These are phyloP conservation scores for Plasmodium berghei DNA, from an alignment of 169 alveolate species.

Conservation along the genomic window DNA sequence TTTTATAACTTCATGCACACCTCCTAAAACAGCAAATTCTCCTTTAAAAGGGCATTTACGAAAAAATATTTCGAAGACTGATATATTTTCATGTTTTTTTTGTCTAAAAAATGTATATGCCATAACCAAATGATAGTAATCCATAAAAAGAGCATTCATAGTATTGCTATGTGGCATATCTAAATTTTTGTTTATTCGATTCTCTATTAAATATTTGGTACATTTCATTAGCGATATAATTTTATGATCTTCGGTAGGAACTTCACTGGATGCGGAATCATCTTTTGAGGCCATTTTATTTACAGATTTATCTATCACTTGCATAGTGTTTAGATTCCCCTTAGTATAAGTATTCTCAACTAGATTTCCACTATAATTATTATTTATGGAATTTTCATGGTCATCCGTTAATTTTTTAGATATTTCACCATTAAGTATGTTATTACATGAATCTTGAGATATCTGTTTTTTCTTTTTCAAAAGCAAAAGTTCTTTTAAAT, in stretches of 20 bases:
- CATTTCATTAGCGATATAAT: slow-evolving; percentile 30
- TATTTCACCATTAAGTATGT: neutral
- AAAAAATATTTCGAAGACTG: slow-evolving; percentile 90
- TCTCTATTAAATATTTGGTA: slow-evolving; percentile 37
- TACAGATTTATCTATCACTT: neutral
- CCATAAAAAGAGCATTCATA: slow-evolving; percentile 68
- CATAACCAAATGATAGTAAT: slow-evolving; percentile 66
- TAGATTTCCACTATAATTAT: neutral
- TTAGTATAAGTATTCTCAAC: neutral
- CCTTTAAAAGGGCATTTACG: slow-evolving; percentile 93
- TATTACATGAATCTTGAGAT: neutral
- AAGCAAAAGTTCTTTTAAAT: slow-evolving; percentile 18
- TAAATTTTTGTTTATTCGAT: slow-evolving; percentile 50
- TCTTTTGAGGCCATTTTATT: neutral
- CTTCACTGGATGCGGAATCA: too few relatives aligned
- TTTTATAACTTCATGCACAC: slow-evolving; percentile 87
- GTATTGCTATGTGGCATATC: slow-evolving; percentile 60
- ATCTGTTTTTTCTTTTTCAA: slow-evolving; percentile 14
- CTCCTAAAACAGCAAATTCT: slow-evolving; percentile 87
- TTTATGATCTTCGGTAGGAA: slow-evolving; percentile 24
- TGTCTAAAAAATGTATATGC: slow-evolving; percentile 64
- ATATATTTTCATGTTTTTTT: slow-evolving; percentile 84
- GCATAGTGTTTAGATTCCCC: neutral
- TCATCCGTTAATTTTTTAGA: neutral
- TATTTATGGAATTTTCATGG: neutral